These are phyloP conservation scores for Curvularia hawaiiensis DNA, from an alignment of 2,329 filamentous ascomycete species.

Conservation along the genomic window DNA sequence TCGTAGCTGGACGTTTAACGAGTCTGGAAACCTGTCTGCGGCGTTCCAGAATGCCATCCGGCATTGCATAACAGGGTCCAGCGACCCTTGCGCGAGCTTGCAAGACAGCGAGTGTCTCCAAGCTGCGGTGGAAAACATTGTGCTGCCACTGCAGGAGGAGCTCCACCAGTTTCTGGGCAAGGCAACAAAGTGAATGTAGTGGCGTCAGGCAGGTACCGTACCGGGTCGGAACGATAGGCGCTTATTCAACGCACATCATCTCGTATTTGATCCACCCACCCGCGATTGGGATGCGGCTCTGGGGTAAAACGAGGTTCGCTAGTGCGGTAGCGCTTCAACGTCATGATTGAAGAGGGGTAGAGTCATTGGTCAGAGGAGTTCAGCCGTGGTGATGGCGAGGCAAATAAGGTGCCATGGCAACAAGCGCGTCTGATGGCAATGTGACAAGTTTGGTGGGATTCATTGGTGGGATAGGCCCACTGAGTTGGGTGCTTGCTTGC, in stretches of 20 bases:
- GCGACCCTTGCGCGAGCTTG: conserved; percentile 41
- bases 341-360: conserved; percentile 9
- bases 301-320: conserved; percentile 26
- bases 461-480: not conserved
- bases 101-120: conserved; percentile 44
- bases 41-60: conserved; percentile 43
- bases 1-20: conserved; percentile 41
- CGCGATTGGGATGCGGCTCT: conserved; percentile 29
- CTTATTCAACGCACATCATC: conserved; percentile 33
- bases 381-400: not conserved
- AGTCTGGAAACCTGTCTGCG: conserved; percentile 45
- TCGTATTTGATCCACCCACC: conserved; percentile 36
- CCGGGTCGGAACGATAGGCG: conserved; percentile 18
- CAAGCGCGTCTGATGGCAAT: conserved; percentile 8
- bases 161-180: conserved; percentile 45
- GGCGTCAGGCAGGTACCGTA: conserved; percentile 7
- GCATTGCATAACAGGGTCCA: conserved; percentile 44
- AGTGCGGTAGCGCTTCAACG: conserved; percentile 22
- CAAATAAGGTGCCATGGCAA: not conserved
- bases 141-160: conserved; percentile 46
- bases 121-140: conserved; percentile 45
- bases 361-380: not conserved
- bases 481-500: no score
- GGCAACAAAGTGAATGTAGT: conserved; percentile 15
- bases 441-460: conserved; percentile 10